Evolutionary conservation across 75 land plant genomes (phyloP).

Genomic region (Pinus taeda): DNA sequence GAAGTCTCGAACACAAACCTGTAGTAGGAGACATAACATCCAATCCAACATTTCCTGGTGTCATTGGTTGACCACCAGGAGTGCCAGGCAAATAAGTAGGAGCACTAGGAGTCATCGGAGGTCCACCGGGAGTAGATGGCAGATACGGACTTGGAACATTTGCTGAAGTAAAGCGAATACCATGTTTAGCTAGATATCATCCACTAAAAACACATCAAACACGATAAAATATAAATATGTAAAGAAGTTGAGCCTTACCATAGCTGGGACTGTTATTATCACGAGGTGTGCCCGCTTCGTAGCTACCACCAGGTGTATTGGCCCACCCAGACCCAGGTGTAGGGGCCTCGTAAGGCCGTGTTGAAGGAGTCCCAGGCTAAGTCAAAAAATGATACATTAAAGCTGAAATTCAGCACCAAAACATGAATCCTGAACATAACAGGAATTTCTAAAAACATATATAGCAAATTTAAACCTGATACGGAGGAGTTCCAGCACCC

Average conservation of each 20-base stretch:
- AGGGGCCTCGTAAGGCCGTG: conserved; percentile 88
- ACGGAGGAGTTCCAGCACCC: conserved; percentile 63
- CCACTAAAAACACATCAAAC: conserved; percentile 3
- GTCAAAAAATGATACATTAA: conserved; percentile 3
- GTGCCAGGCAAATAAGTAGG: conserved; percentile 87
- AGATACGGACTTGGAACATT: conserved; percentile 85
- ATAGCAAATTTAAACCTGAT: conserved; percentile 53
- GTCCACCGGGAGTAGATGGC: conserved; percentile 92
- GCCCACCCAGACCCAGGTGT: conserved; percentile 88
- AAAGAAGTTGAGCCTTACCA: conserved; percentile 33
- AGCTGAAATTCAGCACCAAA: neutral
- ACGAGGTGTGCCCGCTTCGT: conserved; percentile 90
- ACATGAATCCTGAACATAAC: neutral
- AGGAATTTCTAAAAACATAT: neutral
- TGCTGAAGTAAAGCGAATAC: conserved; percentile 23
- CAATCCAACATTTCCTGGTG: conserved; percentile 91
- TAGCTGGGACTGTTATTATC: conserved; percentile 51
- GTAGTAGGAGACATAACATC: conserved; percentile 87
- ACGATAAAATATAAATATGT: neutral
- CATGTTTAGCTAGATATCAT: conserved; percentile 4
- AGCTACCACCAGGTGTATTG: conserved; percentile 72
- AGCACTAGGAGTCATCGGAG: conserved; percentile 86
- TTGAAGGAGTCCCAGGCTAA: conserved; percentile 91
- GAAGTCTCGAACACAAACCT: conserved; percentile 30
- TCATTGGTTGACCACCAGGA: conserved; percentile 99